Evolutionary conservation across 129 eudicot species (phyloP).

Genomic region (Tagetes erecta): DNA sequence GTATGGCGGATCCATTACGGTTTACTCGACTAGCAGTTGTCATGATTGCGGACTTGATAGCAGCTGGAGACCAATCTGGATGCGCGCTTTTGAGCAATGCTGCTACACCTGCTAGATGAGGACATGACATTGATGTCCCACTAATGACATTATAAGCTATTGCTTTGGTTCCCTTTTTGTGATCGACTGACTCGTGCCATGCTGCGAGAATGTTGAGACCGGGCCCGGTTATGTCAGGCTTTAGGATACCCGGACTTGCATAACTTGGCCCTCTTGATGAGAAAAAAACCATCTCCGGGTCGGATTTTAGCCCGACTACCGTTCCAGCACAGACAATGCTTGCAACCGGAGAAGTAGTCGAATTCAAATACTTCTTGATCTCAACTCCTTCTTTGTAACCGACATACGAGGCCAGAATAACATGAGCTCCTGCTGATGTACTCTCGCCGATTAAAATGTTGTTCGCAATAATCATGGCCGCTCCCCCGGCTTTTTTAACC

Average conservation of each 20-base stretch:
- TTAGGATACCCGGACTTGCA: conserved; percentile 50
- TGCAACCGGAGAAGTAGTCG: conserved; percentile 44
- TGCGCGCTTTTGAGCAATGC: conserved; percentile 60
- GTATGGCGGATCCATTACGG: too few species aligned
- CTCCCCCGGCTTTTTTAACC: conserved; percentile 54
- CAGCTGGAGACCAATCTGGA: conserved; percentile 71
- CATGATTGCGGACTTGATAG: conserved; percentile 68
- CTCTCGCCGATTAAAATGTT: conserved; percentile 20
- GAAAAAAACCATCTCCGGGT: conserved; percentile 48
- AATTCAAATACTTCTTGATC: conserved; percentile 36
- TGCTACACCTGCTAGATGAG: conserved; percentile 60
- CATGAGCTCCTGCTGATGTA: conserved; percentile 37
- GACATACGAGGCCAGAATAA: conserved; percentile 49
- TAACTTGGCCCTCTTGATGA: conserved; percentile 58
- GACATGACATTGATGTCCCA: conserved; percentile 66
- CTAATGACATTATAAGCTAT: conserved; percentile 33
- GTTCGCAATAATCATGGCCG: conserved; percentile 53
- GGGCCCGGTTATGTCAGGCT: conserved; percentile 58
- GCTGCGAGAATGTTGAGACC: conserved; percentile 61
- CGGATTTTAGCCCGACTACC: conserved; percentile 17
- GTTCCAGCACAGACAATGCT: conserved; percentile 47
- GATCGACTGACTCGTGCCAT: conserved; percentile 42
- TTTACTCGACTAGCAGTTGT: too few species aligned
- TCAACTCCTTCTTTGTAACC: conserved; percentile 36
- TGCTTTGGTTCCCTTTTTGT: conserved; percentile 25